phyloP scores from a whole-genome alignment of 2,329 filamentous ascomycete genomes.

The Shiraia bambusicola region DNA sequence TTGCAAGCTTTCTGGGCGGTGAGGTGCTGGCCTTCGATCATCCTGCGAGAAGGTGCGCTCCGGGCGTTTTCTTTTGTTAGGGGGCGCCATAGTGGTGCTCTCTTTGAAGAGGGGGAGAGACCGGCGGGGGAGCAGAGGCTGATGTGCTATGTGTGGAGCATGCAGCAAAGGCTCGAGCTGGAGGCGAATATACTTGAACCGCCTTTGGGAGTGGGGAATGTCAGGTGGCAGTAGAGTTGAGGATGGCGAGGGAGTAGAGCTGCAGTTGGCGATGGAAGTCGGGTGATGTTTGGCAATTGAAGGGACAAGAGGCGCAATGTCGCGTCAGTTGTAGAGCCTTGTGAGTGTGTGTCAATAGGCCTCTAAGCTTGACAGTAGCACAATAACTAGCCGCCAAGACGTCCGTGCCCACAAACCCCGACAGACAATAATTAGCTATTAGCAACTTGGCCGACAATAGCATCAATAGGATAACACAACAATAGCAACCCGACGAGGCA shows the following conservation, averaged over 20 bases:
- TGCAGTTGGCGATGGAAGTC: too few relatives aligned
- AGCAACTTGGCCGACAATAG: background rate
- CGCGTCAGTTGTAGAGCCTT: constrained; percentile 11
- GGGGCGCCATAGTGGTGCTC: constrained; percentile 52
- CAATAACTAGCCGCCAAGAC: constrained; percentile 4
- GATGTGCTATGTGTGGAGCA: constrained; percentile 29
- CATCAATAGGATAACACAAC: too few relatives aligned
- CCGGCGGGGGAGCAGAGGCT: constrained; percentile 23
- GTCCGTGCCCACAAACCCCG: constrained; percentile 5
- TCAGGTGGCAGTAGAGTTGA: constrained; percentile 4
- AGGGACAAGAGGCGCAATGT: constrained; percentile 5
- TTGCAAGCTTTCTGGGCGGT: constrained; percentile 55
- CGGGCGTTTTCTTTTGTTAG: constrained; percentile 59
- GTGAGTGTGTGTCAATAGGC: constrained; percentile 13
- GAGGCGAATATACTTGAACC: too few relatives aligned
- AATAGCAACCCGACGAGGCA: too few relatives aligned
- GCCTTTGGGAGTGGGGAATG: too few relatives aligned
- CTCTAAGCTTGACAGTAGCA: constrained; percentile 11
- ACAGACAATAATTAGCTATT: background rate
- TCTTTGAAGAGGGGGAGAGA: constrained; percentile 32
- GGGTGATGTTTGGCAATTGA: too few relatives aligned
- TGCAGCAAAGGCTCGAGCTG: constrained; percentile 22
- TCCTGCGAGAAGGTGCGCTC: constrained; percentile 51
- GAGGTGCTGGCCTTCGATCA: constrained; percentile 52
- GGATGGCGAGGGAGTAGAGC: background rate